A percentile compares a stretch with the other conserved stretches of the same genome.
phyloP scores from a whole-genome alignment of 1,284 basidiomycete genomes.

The Xanthoconium separans region DNA sequence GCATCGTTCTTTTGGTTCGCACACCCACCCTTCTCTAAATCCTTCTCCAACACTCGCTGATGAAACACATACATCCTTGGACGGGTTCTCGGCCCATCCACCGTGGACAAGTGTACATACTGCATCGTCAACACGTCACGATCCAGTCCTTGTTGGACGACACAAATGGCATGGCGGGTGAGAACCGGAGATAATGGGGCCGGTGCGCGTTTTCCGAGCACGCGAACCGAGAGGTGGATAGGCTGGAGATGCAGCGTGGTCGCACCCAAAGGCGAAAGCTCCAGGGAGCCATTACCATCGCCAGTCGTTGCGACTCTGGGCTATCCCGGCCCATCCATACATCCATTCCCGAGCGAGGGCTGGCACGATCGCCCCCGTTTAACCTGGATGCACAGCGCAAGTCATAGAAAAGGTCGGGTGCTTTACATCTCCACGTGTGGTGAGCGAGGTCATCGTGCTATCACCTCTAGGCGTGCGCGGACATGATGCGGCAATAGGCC shows the following conservation, averaged over 20 bases:
- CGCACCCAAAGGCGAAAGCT: no score
- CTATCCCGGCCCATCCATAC: no score
- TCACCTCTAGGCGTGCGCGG: no score
- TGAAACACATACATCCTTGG: conserved; percentile 36
- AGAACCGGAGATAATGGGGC: conserved; percentile 38
- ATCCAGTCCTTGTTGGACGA: conserved; percentile 40
- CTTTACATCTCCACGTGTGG: no score
- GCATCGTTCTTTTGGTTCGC: background rate
- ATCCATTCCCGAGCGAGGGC: no score
- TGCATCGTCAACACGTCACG: conserved; percentile 40
- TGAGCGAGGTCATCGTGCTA: no score
- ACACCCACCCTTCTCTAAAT: conserved; percentile 13
- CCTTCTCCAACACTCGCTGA: conserved; percentile 35
- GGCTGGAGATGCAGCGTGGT: conserved; percentile 35
- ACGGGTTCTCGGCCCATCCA: conserved; percentile 9
- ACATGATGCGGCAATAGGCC: no score
- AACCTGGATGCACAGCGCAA: no score
- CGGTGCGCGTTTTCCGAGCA: conserved; percentile 30
- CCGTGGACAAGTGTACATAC: conserved; percentile 22
- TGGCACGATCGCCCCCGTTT: no score
- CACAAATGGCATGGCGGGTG: conserved; percentile 35
- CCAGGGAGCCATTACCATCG: no score
- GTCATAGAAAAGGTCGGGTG: no score
- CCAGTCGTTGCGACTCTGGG: no score
- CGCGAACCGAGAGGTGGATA: conserved; percentile 12